These are phyloP conservation scores for Lepidopterella palustris DNA, from an alignment of 495 filamentous ascomycete species.

Conservation along the genomic window DNA sequence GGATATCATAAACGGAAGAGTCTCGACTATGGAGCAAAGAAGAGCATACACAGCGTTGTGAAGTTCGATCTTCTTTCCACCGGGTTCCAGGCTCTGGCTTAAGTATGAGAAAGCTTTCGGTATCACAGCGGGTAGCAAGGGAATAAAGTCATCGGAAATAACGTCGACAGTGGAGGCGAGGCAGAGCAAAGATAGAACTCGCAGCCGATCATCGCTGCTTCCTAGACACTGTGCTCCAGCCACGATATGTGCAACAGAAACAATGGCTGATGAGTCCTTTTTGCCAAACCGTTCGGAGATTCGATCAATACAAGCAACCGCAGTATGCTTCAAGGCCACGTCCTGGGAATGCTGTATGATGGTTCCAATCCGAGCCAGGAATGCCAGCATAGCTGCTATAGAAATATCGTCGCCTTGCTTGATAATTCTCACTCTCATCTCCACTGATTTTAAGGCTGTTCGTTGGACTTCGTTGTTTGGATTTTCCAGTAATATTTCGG, in stretches of 20 bases:
- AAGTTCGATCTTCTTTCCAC: slow-evolving; percentile 50
- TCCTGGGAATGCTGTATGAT: slow-evolving; percentile 67
- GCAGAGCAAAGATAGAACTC: slow-evolving; percentile 77
- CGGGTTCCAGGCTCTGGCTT: slow-evolving; percentile 50
- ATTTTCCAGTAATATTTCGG: slow-evolving; percentile 67
- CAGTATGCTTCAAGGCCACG: slow-evolving; percentile 67
- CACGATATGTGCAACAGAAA: slow-evolving; percentile 61
- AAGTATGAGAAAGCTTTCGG: slow-evolving; percentile 63
- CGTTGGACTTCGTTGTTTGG: slow-evolving; percentile 64
- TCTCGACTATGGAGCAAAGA: slow-evolving; percentile 66
- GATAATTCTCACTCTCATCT: slow-evolving; percentile 62
- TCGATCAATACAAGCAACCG: slow-evolving; percentile 79
- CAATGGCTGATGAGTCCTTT: slow-evolving; percentile 63
- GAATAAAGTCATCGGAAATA: slow-evolving; percentile 74
- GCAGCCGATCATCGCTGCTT: slow-evolving; percentile 62
- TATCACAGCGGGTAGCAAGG: slow-evolving; percentile 69
- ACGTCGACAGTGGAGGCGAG: slow-evolving; percentile 83
- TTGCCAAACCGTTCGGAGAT: slow-evolving; percentile 90
- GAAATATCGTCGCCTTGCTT: slow-evolving; percentile 59
- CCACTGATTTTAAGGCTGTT: slow-evolving; percentile 72
- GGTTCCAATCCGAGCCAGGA: slow-evolving; percentile 66
- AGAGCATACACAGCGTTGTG: slow-evolving; percentile 79
- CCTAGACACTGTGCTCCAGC: slow-evolving; percentile 69
- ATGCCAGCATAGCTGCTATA: slow-evolving; percentile 62
- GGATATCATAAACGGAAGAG: slow-evolving; percentile 81